phyloP scores from a whole-genome alignment of 1,284 basidiomycete species.

The Cryptococcus depauperatus region DNA sequence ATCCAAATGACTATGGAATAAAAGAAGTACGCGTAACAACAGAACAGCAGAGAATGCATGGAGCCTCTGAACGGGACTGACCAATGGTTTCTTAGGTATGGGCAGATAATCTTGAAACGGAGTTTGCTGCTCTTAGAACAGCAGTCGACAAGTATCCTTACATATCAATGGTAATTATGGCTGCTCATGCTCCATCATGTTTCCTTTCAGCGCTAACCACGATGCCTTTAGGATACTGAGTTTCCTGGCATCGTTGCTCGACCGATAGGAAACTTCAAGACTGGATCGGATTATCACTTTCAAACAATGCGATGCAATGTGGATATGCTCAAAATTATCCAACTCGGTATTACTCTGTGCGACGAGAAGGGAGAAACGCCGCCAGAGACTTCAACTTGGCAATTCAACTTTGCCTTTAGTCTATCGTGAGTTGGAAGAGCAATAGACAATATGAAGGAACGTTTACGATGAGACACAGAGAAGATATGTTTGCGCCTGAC shows the following conservation, averaged over 20 bases:
- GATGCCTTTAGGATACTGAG: slow-evolving; percentile 73
- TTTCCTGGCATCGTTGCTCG: slow-evolving; percentile 97
- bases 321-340: slow-evolving; percentile 94
- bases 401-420: slow-evolving; percentile 97
- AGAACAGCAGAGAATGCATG: too few relatives aligned
- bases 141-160: slow-evolving; percentile 86
- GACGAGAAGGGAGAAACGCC: slow-evolving; percentile 86
- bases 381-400: slow-evolving; percentile 93
- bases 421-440: slow-evolving; percentile 56
- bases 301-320: slow-evolving; percentile 99
- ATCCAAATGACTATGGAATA: slow-evolving; percentile 31
- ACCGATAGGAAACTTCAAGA: slow-evolving; percentile 93
- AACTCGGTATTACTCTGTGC: slow-evolving; percentile 88
- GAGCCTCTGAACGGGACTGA: too few relatives aligned
- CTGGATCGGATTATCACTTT: slow-evolving; percentile 96
- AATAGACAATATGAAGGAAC: neutral
- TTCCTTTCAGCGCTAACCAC: neutral
- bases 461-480: slow-evolving; percentile 49
- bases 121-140: slow-evolving; percentile 80
- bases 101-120: slow-evolving; percentile 83
- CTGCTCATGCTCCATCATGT: neutral
- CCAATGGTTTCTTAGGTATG: slow-evolving; percentile 64
- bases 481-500: slow-evolving; percentile 97
- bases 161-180: slow-evolving; percentile 75
- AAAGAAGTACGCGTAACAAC: slow-evolving; percentile 30